Conservation (phyloP, 1,284 basidiomycete genomes). For the Caloboletus firmus region DNA sequence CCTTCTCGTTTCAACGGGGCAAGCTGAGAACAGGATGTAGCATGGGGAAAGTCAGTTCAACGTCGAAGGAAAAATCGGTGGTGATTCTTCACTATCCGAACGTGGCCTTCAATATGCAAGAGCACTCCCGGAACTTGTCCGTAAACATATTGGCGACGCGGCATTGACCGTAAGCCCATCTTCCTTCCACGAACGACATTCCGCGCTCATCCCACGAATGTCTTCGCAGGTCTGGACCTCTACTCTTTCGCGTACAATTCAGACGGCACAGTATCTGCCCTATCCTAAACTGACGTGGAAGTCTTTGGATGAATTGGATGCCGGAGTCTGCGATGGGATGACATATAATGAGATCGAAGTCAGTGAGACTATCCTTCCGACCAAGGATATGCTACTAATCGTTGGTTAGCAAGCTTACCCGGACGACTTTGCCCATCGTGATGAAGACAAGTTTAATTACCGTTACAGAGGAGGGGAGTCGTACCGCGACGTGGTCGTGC, state of each 20-base stretch:
- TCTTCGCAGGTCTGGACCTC: conserved; percentile 89
- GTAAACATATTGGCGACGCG: conserved; percentile 88
- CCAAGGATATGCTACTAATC: not conserved
- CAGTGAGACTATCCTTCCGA: conserved; percentile 11
- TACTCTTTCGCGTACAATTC: conserved; percentile 88
- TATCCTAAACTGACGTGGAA: conserved; percentile 99
- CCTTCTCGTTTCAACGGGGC: not conserved
- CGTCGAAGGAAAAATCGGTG: conserved; percentile 95
- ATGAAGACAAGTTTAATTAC: conserved; percentile 99
- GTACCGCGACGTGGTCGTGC: conserved; percentile 93
- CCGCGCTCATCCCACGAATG: conserved; percentile 4
- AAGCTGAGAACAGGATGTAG: conserved; percentile 41
- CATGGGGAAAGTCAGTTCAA: conserved; percentile 99
- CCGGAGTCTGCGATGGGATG: conserved; percentile 99
- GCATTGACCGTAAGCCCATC: conserved; percentile 70
- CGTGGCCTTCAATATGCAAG: conserved; percentile 84
- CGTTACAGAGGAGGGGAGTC: conserved; percentile 94
- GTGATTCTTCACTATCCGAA: conserved; percentile 86
- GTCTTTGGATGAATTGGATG: conserved; percentile 96
- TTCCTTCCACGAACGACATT: not conserved
- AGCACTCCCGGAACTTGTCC: conserved; percentile 86
- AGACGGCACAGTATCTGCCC: conserved; percentile 81
- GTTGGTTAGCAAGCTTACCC: conserved; percentile 80
- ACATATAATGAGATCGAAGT: conserved; percentile 99
- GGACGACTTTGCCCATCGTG: conserved; percentile 97